These are phyloP conservation scores for Davidsoniella eucalypti DNA, from an alignment of 2,329 filamentous ascomycete species.

Conservation along the genomic window DNA sequence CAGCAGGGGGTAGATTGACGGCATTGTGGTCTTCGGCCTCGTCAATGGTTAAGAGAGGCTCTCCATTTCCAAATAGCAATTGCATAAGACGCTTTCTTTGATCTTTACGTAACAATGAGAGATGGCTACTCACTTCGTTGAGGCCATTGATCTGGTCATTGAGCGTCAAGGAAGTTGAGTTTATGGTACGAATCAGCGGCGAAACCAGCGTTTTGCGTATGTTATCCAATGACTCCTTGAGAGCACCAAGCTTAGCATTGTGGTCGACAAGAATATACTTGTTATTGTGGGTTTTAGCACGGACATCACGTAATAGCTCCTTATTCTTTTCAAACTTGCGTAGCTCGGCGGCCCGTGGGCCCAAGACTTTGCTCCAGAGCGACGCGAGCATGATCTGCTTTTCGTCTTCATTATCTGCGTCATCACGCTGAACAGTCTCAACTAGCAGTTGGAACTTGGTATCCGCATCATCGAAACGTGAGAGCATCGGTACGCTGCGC, in stretches of 20 bases:
- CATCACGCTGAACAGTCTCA: slow-evolving; percentile 69
- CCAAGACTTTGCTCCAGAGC: slow-evolving; percentile 75
- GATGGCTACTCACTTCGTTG: slow-evolving; percentile 61
- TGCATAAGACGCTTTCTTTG: slow-evolving; percentile 78
- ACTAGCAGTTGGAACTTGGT: slow-evolving; percentile 78
- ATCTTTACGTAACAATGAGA: slow-evolving; percentile 56
- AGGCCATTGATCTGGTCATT: slow-evolving; percentile 77
- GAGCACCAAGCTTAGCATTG: slow-evolving; percentile 63
- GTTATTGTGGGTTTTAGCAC: slow-evolving; percentile 70
- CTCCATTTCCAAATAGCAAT: slow-evolving; percentile 47
- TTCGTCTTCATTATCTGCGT: slow-evolving; percentile 60
- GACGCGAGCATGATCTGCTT: slow-evolving; percentile 69
- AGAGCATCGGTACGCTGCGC: slow-evolving; percentile 64
- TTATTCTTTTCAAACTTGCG: slow-evolving; percentile 87
- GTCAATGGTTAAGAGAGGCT: slow-evolving; percentile 21
- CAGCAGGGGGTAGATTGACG: no score
- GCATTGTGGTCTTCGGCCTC: slow-evolving; percentile 8
- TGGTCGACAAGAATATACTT: slow-evolving; percentile 77
- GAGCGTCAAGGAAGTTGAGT: slow-evolving; percentile 40
- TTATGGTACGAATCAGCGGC: slow-evolving; percentile 58
- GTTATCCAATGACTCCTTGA: slow-evolving; percentile 79
- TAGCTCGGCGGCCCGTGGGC: slow-evolving; percentile 56
- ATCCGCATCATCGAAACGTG: slow-evolving; percentile 84
- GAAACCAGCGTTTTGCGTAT: slow-evolving; percentile 68
- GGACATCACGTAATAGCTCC: slow-evolving; percentile 58